Evolutionary conservation across 176 grass and related monocot species (phyloP).

Genomic region (Rhipidocladum racemiflorum): DNA sequence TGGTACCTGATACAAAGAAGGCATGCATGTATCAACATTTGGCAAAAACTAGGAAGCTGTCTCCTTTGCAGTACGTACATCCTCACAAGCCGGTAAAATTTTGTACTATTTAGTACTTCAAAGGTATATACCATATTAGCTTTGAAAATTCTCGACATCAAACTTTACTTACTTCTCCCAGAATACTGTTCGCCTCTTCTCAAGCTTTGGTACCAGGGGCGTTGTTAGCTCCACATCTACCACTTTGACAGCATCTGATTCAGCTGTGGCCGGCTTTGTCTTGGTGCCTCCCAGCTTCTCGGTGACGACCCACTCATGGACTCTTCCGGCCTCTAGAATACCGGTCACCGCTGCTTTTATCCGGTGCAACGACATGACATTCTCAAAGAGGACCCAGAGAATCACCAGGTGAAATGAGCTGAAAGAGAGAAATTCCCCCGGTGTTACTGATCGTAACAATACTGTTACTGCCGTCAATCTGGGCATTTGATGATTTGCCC

Average conservation of each 20-base stretch:
- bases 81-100: neutral
- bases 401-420: slow-evolving; percentile 92
- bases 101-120: neutral
- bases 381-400: slow-evolving; percentile 89
- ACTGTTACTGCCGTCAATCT: neutral
- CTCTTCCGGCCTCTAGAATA: slow-evolving; percentile 67
- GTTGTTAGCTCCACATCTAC: slow-evolving; percentile 48
- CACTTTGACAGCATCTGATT: slow-evolving; percentile 42
- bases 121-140: neutral
- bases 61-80: neutral
- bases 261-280: slow-evolving; percentile 49
- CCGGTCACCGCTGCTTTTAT: slow-evolving; percentile 64
- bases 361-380: slow-evolving; percentile 87
- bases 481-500: no score
- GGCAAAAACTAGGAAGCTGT: neutral
- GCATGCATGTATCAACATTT: slow-evolving; percentile 14
- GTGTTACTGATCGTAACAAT: neutral
- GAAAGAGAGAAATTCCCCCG: neutral
- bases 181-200: slow-evolving; percentile 46
- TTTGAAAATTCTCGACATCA: neutral
- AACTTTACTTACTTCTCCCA: slow-evolving; percentile 53
- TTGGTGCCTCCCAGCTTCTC: slow-evolving; percentile 53
- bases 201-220: slow-evolving; percentile 39
- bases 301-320: slow-evolving; percentile 97
- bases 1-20: slow-evolving; percentile 55